A percentile compares a stretch with the other conserved stretches of the same genome.
phyloP scores from a whole-genome alignment of 495 filamentous ascomycete genomes.

The Daldinia vernicosa region DNA sequence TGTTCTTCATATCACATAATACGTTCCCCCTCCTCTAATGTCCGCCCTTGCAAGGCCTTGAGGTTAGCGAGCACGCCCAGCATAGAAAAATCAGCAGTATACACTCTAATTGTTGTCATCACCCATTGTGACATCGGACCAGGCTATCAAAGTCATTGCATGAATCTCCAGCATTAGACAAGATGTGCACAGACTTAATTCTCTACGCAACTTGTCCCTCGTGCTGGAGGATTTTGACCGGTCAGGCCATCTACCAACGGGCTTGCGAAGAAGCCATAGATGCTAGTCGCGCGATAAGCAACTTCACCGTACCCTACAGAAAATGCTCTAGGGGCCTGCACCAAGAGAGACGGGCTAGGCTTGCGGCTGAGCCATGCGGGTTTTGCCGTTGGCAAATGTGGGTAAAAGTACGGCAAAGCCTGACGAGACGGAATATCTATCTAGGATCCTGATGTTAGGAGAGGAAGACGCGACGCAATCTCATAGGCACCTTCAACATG shows the following conservation, averaged over 20 bases:
- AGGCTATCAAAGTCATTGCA: not conserved
- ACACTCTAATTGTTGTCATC: not conserved
- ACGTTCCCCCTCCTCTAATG: not conserved
- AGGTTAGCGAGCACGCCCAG: not conserved
- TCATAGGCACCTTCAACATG: not conserved
- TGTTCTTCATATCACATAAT: not conserved
- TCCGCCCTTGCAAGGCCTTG: not conserved
- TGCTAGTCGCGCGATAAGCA: not conserved
- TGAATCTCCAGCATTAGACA: not conserved
- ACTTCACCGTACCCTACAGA: not conserved
- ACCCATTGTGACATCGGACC: not conserved
- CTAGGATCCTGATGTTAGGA: not conserved
- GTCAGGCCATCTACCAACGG: constrained; percentile 14
- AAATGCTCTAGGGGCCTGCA: not conserved
- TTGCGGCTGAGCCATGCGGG: constrained; percentile 11
- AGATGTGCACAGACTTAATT: constrained; percentile 24
- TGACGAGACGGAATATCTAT: constrained; percentile 4
- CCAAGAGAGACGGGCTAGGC: not conserved
- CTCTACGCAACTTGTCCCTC: constrained; percentile 8
- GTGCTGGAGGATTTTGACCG: constrained; percentile 1
- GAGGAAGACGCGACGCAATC: not conserved
- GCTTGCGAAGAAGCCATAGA: constrained; percentile 8
- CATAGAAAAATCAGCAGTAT: not conserved
- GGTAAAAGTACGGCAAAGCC: not conserved
- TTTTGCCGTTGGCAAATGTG: constrained; percentile 31